phyloP scores from a whole-genome alignment of 2,329 filamentous ascomycete genomes.

The Venturia pyrina region DNA sequence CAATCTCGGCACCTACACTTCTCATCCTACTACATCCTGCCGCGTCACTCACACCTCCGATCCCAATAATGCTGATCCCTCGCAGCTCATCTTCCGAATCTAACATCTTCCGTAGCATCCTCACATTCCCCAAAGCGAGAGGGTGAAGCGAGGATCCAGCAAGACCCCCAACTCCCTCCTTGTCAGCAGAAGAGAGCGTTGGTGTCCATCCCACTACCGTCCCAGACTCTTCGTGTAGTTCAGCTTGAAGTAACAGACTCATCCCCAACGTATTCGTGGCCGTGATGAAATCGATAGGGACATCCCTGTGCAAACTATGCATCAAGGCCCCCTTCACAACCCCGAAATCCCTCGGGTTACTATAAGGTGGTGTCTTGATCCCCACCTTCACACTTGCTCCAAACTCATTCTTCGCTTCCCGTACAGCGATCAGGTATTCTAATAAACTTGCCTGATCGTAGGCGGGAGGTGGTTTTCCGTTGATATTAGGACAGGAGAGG shows the following conservation, averaged over 20 bases:
- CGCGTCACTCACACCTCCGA: conserved; percentile 60
- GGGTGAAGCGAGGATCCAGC: conserved; percentile 64
- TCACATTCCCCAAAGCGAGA: conserved; percentile 64
- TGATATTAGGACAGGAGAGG: conserved; percentile 69
- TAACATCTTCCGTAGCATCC: conserved; percentile 52
- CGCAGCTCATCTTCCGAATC: conserved; percentile 39
- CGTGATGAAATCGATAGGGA: conserved; percentile 51
- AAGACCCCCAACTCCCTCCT: conserved; percentile 56
- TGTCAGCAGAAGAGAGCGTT: conserved; percentile 41
- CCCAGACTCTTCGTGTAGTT: conserved; percentile 7
- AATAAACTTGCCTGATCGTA: conserved; percentile 46
- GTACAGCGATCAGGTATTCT: conserved; percentile 45
- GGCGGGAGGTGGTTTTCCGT: conserved; percentile 57
- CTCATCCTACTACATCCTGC: conserved; percentile 56
- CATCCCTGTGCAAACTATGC: conserved; percentile 12
- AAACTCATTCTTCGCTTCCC: conserved; percentile 13
- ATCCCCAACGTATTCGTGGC: conserved; percentile 66
- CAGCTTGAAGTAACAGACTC: conserved; percentile 46
- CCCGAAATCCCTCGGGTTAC: conserved; percentile 55
- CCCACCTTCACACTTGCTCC: conserved; percentile 40
- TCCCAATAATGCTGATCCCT: conserved; percentile 56
- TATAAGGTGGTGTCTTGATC: conserved; percentile 70
- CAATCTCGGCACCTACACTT: conserved; percentile 53
- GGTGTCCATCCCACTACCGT: conserved; percentile 16
- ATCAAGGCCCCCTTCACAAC: conserved; percentile 45